phyloP scores from a whole-genome alignment of 208 protist species.

The Phytomonas francai region DNA sequence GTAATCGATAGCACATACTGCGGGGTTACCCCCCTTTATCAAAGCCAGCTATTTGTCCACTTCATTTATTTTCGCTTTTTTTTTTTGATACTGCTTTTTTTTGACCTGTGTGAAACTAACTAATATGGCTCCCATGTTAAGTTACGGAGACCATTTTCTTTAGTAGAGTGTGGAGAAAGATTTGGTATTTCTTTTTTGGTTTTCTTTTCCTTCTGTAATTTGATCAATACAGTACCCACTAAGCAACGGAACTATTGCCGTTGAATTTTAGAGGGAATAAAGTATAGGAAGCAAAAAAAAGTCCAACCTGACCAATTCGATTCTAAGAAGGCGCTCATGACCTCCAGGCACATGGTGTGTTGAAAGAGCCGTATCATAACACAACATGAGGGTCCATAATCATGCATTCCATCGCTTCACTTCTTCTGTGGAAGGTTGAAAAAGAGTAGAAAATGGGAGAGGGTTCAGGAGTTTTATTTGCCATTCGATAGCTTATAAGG shows the following conservation, averaged over 20 bases:
- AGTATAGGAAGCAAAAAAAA: not conserved
- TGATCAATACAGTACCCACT: not conserved
- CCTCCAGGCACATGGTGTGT: not conserved
- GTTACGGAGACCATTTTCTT: not conserved
- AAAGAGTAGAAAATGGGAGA: not conserved
- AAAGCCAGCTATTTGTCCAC: not conserved
- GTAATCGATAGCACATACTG: not conserved
- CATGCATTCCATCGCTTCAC: not conserved
- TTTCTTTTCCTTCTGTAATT: constrained; percentile 11
- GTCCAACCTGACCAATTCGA: not conserved
- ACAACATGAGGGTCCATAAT: not conserved
- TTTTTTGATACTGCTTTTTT: not conserved
- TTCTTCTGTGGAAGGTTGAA: not conserved
- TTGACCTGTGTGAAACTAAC: not conserved
- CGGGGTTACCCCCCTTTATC: not conserved
- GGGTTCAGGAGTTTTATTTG: not conserved
- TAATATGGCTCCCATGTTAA: not conserved
- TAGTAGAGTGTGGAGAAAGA: not conserved
- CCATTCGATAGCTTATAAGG: not conserved
- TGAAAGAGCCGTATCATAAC: not conserved
- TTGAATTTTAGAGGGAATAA: not conserved
- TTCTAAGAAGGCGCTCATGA: not conserved
- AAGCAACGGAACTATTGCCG: not conserved
- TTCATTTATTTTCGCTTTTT: constrained; percentile 7
- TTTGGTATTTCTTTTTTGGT: constrained; percentile 11